Evolutionary conservation across 192 early-diverging fungal genomes (phyloP).

Genomic region (Allomyces macrogynus): DNA sequence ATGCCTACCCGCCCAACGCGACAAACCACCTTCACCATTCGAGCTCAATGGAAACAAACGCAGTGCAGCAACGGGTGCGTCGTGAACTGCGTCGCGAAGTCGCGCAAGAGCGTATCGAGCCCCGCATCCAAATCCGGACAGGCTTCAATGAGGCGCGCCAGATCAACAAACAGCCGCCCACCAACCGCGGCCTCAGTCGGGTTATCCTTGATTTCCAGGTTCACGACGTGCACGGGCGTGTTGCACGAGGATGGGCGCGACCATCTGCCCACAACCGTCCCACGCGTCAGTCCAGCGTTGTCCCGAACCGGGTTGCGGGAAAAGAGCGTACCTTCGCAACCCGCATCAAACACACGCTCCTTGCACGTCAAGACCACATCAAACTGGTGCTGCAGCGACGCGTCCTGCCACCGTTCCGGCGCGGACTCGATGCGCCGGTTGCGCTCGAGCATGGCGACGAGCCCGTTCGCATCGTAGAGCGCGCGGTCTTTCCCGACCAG

Average conservation of each 20-base stretch:
- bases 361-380: conserved; percentile 94
- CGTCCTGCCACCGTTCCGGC: conserved; percentile 69
- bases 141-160: conserved; percentile 20
- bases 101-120: too few species aligned
- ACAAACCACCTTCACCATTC: too few species aligned
- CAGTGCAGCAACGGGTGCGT: too few species aligned
- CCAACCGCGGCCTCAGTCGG: conserved; percentile 68
- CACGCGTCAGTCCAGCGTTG: not conserved
- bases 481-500: conserved; percentile 42
- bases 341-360: conserved; percentile 82
- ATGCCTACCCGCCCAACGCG: too few species aligned
- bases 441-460: conserved; percentile 76
- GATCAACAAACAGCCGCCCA: conserved; percentile 58
- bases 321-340: conserved; percentile 52
- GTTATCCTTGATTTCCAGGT: conserved; percentile 92
- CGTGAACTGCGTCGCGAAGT: too few species aligned
- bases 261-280: conserved; percentile 26
- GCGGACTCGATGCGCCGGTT: conserved; percentile 78
- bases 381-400: conserved; percentile 30
- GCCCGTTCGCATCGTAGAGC: conserved; percentile 53
- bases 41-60: too few species aligned
- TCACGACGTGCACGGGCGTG: conserved; percentile 72
- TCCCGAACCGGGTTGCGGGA: not conserved
- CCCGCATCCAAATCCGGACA: too few species aligned
- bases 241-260: conserved; percentile 43